Evolutionary conservation across 306 rosid genomes (phyloP), one percentile per base, ranked within the genome.

Genomic region (Quercus parvula): DNA sequence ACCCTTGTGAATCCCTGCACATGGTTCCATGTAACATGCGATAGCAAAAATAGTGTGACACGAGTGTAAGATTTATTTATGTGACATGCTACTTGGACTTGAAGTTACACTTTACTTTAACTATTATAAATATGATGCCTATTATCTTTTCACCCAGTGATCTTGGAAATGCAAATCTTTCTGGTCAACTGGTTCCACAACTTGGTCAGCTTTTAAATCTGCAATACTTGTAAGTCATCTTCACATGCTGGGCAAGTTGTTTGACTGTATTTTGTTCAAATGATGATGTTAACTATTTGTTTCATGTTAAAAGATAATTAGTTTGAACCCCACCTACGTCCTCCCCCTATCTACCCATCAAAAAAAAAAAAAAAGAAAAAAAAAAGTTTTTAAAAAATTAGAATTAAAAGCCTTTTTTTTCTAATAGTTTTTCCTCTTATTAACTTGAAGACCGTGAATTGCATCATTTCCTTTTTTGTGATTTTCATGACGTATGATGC

Each of bases 1-100:
- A 90, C 96, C 15, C 97, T 93, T 27, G 97, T 93, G 71, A 91
- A 93, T 90, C 99, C 99, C 70, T 95, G 98, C 76, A 91, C 98
- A 1, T 95, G 99, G 99, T 95, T 93, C 80, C 97, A 95, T 59
- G 97, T 95, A 70, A 89, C 97, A 20, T 95, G 99, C 24, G 0
- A 24, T 87, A 89, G 88, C 62, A 24, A 24, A 24, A 83, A 85
- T 35, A 92, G 92, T 49, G 99, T 95, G 75, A 95, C 98, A n/a
- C 90, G 98, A 71, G 98, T 95, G 99, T 95, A 91, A 91, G 98
- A 81, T 86, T 46, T 38, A 25, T 57, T 74, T 74, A 17, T 59
- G 8, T 33, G 28, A 72, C 57, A 78, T 77, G 62, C 82, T 56
- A 31, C 70, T 12, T n/a, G 49, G 75, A 56, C 35, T 67, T 81